A percentile compares a stretch with the other conserved stretches of the same genome.
Conservation (phyloP, 495 filamentous ascomycete species). For the Tetracladium setigerum region DNA sequence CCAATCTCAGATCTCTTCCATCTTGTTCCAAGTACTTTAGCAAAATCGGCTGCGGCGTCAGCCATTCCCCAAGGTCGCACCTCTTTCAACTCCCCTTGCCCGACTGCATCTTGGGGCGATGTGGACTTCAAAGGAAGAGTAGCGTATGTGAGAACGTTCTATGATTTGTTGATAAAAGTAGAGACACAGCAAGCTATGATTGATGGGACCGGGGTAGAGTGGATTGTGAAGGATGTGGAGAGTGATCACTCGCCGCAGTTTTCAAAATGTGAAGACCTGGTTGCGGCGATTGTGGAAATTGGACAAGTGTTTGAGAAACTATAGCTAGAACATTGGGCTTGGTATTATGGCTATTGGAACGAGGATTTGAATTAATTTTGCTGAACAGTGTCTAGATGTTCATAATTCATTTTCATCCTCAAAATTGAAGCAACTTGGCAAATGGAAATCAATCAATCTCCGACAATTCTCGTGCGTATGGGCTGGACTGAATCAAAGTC, state of each 20-base stretch:
- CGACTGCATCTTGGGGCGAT: conserved; percentile 7
- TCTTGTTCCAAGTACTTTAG: not conserved
- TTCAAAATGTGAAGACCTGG: too few species aligned
- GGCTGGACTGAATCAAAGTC: too few species aligned
- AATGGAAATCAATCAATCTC: too few species aligned
- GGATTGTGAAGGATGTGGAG: conserved; percentile 14
- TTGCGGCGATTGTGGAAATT: too few species aligned
- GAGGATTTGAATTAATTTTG: too few species aligned
- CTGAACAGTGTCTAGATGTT: too few species aligned
- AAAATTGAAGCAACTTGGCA: too few species aligned
- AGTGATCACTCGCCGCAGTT: conserved; percentile 17
- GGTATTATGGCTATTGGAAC: too few species aligned
- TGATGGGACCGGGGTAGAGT: conserved; percentile 7
- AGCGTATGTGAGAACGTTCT: conserved; percentile 7
- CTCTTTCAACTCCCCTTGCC: conserved; percentile 9
- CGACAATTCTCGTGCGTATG: too few species aligned
- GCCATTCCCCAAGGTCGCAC: conserved; percentile 5
- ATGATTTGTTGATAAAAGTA: not conserved
- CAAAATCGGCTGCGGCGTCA: not conserved
- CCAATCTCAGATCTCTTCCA: too few species aligned
- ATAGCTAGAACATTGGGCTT: too few species aligned
- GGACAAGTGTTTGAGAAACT: conserved; percentile 48
- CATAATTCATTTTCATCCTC: too few species aligned
- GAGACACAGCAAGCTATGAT: conserved; percentile 4
- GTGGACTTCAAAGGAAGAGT: conserved; percentile 3